Evolutionary conservation across 805 yeast species (phyloP), one percentile per base, ranked within the genome.

Genomic region (Yarrowia bubula): DNA sequence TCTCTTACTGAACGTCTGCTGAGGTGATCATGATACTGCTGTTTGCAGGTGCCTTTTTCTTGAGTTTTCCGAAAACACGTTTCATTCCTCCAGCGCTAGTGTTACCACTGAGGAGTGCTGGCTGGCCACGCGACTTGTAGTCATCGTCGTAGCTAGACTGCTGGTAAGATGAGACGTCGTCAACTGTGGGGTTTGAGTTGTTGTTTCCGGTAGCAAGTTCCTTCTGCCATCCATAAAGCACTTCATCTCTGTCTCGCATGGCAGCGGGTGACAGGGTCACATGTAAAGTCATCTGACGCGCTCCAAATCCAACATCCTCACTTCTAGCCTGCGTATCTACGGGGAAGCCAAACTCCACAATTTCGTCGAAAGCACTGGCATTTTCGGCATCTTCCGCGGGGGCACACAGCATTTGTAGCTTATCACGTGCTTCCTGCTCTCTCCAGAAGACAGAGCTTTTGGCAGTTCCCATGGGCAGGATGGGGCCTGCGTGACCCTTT

Each of bases 151-250:
- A 35, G 41, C 6, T 35, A 1, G 42, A 33, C 37, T 43, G 41
- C 41, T 33, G 50, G 50, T 43, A 44, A 5, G 41, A 17, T 3
- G 64, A 58, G 8, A 43, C 15, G 22, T 58, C 64, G 43, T 58
- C 64, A n/a, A 58, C 51, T 13, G 61, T 55, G 18, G 64, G 64
- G 51, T 43, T 58, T 14, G 51, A 43, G 35, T 35, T 33, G 51
- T 35, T 33, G 14, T 37, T 42, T 13, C 63, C 63, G 1, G 50
- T 11, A 10, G 51, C 64, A 11, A 58, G 64, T 13, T 71, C 71
- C 35, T 66, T 57, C 65, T 71, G 73, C 73, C 73, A 71, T 38
- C 73, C 73, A 39, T 71, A 71, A 28, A 71, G 67, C 38, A 66
- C 58, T 41, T 69, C 70, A 44, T 71, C 73, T 42, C 69, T 70